Evolutionary conservation across 495 filamentous ascomycete genomes (phyloP), one percentile per base, ranked within the genome.

Genomic region (Penicillium malachiteum): DNA sequence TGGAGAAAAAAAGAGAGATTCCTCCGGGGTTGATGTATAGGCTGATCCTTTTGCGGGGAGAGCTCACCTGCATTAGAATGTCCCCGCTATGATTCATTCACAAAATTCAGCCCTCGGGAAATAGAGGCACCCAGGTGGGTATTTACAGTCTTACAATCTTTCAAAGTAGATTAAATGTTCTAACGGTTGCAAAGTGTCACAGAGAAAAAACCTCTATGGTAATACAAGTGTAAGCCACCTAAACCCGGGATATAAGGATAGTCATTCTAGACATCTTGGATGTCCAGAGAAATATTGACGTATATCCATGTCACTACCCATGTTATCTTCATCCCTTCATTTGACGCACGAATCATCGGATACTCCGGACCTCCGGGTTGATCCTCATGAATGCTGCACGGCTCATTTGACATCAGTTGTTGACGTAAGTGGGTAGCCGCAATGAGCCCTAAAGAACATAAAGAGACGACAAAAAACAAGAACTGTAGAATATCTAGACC

Each of bases 41-140:
- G 54, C 54, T 38, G 54, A 56, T 56, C 54, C 31, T 51, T 56
- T 51, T 56, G 54, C 54, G 54, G 54, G 54, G 54, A 51, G 54
- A 56, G 54, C 54, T 56, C 37, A 50, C 47, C 47, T 50, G 48
- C 48, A 50, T 38, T 21, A 50, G 21, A 26, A 39, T 6, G 5
- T 16, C 35, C 48, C 48, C 34, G 35, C 21, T 50, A 37, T 50
- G 7, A 48, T 16, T 48, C 46, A 11, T 9, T 33, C 21, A 9
- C 18, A 26, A 2, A 26, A 26, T 26, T 26, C 21, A 26, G 21
- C 21, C 21, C 21, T 26, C 21, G 21, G 21, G 21, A 26, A 26
- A 2, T 26, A 26, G 21, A 26, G 21, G n/a, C n/a, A n/a, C n/a
- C n/a, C n/a, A n/a, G n/a, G n/a, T n/a, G n/a, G n/a, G 21, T 26